These are phyloP conservation scores for Fusarium equiseti DNA, from an alignment of 2,329 filamentous ascomycete species.

Conservation along the genomic window DNA sequence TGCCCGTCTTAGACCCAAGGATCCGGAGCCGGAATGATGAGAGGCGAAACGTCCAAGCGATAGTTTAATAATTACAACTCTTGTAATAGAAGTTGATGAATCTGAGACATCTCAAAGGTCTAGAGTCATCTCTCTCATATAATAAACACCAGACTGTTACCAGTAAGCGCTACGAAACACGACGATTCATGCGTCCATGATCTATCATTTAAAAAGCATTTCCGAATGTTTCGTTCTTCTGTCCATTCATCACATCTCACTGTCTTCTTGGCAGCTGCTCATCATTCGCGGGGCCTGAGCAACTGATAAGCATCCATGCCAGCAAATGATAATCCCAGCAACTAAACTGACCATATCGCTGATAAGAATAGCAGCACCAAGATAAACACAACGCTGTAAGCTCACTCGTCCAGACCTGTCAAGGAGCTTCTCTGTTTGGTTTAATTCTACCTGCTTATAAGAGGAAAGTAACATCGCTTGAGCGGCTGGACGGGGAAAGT, in stretches of 20 bases:
- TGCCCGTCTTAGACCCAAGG: background rate
- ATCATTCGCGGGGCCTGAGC: conserved; percentile 17
- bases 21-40: conserved; percentile 11
- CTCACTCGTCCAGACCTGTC: conserved; percentile 10
- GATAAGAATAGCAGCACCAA: conserved; percentile 30
- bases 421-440: conserved; percentile 13
- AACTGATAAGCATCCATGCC: conserved; percentile 46
- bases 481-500: background rate
- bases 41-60: background rate
- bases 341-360: conserved; percentile 22
- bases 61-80: background rate
- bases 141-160: background rate
- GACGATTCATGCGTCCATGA: background rate
- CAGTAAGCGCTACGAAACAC: conserved; percentile 5
- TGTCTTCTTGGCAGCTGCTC: conserved; percentile 2
- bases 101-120: background rate
- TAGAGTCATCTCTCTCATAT: background rate
- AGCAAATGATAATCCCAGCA: conserved; percentile 32
- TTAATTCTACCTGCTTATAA: conserved; percentile 9
- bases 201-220: conserved; percentile 18
- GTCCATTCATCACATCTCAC: conserved; percentile 13
- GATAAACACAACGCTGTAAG: conserved; percentile 11
- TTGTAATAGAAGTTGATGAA: background rate
- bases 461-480: conserved; percentile 30
- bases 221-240: conserved; percentile 1